These are phyloP conservation scores for Crithidia bombi DNA, from an alignment of 208 protist genomes.

Conservation along the genomic window DNA sequence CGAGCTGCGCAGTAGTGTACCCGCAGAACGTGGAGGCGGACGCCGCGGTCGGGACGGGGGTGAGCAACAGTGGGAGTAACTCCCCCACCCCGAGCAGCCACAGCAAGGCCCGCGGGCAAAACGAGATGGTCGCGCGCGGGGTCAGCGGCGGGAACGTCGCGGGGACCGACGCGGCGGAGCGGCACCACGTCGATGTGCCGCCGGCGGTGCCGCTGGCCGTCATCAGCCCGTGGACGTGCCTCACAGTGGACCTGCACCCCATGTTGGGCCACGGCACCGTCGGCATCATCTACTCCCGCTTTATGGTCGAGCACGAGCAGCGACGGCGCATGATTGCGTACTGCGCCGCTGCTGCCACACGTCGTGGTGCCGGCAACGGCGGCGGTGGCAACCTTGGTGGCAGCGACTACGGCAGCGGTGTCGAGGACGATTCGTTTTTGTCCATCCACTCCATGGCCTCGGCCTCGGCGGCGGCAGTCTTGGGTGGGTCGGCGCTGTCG, in stretches of 20 bases:
- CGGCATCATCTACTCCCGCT: conserved; percentile 36
- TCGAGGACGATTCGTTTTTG: conserved; percentile 33
- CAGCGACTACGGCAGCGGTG: conserved; percentile 11
- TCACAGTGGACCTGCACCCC: conserved; percentile 35
- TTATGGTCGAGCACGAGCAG: conserved; percentile 46
- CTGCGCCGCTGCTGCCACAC: conserved; percentile 24
- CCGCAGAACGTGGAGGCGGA: conserved; percentile 23
- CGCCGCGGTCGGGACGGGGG: conserved; percentile 18
- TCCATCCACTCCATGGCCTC: conserved; percentile 29
- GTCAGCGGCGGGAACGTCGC: background rate
- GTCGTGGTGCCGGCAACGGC: conserved; percentile 17
- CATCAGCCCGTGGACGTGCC: conserved; percentile 28
- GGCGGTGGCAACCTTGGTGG: conserved; percentile 4
- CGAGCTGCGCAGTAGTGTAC: conserved; percentile 46
- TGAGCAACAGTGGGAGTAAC: conserved; percentile 3
- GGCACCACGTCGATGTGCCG: background rate
- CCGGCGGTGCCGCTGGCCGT: conserved; percentile 17
- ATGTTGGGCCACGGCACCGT: conserved; percentile 13
- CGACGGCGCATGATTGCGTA: conserved; percentile 34
- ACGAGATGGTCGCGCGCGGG: background rate
- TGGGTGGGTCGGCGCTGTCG: conserved; percentile 3
- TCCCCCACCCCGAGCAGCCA: background rate
- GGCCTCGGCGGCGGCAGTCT: conserved; percentile 17
- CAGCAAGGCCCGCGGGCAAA: background rate
- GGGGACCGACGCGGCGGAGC: background rate